Evolutionary conservation across 2,329 filamentous ascomycete species (phyloP).

Genomic region (Pseudogymnoascus verrucosus): DNA sequence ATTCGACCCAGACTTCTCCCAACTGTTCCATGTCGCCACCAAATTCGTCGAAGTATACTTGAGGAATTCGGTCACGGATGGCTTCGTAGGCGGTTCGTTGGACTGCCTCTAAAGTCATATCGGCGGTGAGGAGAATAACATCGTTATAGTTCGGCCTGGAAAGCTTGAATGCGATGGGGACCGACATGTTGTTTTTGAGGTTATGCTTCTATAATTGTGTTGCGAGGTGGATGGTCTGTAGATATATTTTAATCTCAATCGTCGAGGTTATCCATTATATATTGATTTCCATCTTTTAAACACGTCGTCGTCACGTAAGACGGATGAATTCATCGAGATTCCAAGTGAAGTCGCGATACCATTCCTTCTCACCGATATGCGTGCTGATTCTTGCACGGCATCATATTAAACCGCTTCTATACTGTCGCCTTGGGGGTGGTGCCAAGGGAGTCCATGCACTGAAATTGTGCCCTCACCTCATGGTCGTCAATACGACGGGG

Average conservation of each 20-base stretch:
- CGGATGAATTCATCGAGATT: neutral
- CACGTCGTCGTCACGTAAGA: neutral
- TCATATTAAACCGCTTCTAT: neutral
- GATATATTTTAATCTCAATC: neutral
- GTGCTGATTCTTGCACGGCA: neutral
- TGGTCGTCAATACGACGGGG: no score
- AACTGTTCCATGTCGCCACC: constrained; percentile 71
- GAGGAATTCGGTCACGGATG: neutral
- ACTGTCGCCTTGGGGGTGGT: neutral
- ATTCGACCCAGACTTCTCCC: constrained; percentile 61
- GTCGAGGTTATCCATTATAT: neutral
- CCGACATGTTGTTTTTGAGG: neutral
- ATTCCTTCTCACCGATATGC: neutral
- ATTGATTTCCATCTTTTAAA: neutral
- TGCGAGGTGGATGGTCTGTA: neutral
- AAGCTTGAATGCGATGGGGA: neutral
- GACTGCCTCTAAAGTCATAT: neutral
- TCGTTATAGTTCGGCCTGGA: neutral
- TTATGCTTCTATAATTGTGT: neutral
- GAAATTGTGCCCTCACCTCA: neutral
- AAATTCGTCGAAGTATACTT: constrained; percentile 29
- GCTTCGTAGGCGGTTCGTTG: neutral
- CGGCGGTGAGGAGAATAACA: neutral
- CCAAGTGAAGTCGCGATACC: neutral
- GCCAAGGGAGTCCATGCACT: neutral